Base-by-base conservation (phyloP, 768 basidiomycete genomes). In the Mycena rebaudengoi region DNA sequence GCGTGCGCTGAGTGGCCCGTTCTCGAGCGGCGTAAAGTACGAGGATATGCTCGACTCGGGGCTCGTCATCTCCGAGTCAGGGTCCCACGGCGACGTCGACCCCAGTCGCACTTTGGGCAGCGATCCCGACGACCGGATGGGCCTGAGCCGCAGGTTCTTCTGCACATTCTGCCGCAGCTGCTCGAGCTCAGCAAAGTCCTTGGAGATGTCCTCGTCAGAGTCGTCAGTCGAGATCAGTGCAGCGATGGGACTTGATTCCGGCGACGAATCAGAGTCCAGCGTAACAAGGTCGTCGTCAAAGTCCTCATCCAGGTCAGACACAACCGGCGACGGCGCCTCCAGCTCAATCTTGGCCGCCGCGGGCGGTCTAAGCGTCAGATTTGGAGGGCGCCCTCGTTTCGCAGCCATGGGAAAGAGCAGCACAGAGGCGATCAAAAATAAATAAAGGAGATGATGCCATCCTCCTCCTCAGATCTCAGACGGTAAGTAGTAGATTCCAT, bases 81-180 rank as follows among this genome's bases (percentile, higher is more conserved):
- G 53, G 41, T 67, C 66, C 66, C 66, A 67, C 4, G 66, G 66
- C 0, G 62, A 64, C 5, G 48, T 45, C 33, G 60, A 58, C 26
- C 66, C 69, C n/a, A 76, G 62, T 67, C 74, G 71, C 39, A 82
- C 73, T 70, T 86, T 86, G 37, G 85, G 82, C 43, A 88, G 76
- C n/a, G 80, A 72, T 44, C 81, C 78, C 35, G 82, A 79, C 23
- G 89, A 89, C 50, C 87, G 85, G 59, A 95, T 90, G 28, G 94
- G 93, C 21, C 93, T 85, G 33, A 95, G 82, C 60, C 87, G 88
- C 35, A 95, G 84, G 69, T 95, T 95, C 75, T 87, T 83, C 76
- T 89, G 86, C 3, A 95, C 90, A 68, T 80, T 91, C 67, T 85
- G 83, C 32, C 93, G 85, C 8, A 95, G 82, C 68, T 85, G 78